Evolutionary conservation across 352 stramenopile species (phyloP).

Genomic region (Globisporangium nodosum): DNA sequence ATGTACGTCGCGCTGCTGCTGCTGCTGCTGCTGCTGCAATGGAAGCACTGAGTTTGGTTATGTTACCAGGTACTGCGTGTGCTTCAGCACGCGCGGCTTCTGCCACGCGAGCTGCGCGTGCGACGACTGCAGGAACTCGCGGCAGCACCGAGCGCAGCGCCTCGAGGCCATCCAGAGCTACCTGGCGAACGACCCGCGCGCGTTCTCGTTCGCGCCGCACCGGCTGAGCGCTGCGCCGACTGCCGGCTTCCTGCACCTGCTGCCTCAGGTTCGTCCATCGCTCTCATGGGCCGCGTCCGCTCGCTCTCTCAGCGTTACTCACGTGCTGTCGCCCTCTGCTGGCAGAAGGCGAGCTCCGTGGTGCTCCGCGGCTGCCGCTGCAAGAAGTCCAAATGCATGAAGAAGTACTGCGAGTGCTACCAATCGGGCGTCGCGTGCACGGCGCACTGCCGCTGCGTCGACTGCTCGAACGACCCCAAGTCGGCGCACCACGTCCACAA

Average conservation of each 20-base stretch:
- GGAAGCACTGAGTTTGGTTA: too few relatives aligned
- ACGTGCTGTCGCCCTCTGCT: not conserved
- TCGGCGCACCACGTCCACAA: conserved; percentile 30
- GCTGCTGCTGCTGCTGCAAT: too few relatives aligned
- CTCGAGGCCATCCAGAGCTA: conserved; percentile 72
- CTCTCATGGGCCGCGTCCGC: not conserved
- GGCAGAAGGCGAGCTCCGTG: conserved; percentile 64
- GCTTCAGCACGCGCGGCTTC: conserved; percentile 78
- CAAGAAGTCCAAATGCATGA: conserved; percentile 96
- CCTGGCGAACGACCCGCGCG: conserved; percentile 66
- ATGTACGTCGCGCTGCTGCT: conserved; percentile 25
- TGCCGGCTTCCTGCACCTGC: conserved; percentile 54
- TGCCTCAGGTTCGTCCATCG: conserved; percentile 36
- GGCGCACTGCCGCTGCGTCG: conserved; percentile 91
- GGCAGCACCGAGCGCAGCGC: conserved; percentile 48
- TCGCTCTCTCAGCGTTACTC: not conserved
- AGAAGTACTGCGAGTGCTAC: conserved; percentile 99
- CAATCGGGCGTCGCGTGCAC: conserved; percentile 90
- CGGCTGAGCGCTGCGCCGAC: conserved; percentile 21
- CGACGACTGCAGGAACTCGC: conserved; percentile 70
- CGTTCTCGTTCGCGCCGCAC: conserved; percentile 59
- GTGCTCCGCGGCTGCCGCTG: conserved; percentile 91
- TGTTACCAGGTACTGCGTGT: conserved; percentile 60
- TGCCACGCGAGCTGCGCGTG: conserved; percentile 66
- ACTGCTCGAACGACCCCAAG: conserved; percentile 90